Conservation (phyloP, 2,329 filamentous ascomycete genomes). For the Madurella mycetomatis region DNA sequence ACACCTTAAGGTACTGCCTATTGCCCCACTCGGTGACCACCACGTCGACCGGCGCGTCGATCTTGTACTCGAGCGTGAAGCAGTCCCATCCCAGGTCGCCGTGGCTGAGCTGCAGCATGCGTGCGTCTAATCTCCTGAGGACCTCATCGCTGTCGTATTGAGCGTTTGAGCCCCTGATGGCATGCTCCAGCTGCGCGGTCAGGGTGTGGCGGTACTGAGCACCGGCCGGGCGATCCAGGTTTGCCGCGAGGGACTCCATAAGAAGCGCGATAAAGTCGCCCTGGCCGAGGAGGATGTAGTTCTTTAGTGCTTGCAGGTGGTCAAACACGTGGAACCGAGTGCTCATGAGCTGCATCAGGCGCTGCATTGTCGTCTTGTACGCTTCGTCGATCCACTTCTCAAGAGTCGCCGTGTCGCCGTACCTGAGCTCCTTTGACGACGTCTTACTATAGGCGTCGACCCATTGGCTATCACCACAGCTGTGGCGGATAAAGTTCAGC, state of each 20-base stretch:
- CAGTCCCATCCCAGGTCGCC: conserved; percentile 99
- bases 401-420: conserved; percentile 87
- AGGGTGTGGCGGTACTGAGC: conserved; percentile 94
- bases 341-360: conserved; percentile 88
- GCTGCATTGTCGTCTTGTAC: conserved; percentile 96
- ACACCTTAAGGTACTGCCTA: conserved; percentile 95
- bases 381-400: conserved; percentile 94
- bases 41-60: conserved; percentile 92
- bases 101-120: conserved; percentile 94
- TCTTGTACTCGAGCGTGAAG: conserved; percentile 98
- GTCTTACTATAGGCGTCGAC: conserved; percentile 93
- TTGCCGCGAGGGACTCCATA: conserved; percentile 92
- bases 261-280: conserved; percentile 95
- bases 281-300: conserved; percentile 89
- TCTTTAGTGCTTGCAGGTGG: conserved; percentile 86
- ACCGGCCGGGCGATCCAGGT: conserved; percentile 91
- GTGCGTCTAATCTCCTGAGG: conserved; percentile 85
- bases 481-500: conserved; percentile 95
- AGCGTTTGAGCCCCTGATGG: conserved; percentile 93
- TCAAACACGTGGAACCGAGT: conserved; percentile 93
- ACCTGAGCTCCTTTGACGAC: conserved; percentile 84
- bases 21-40: conserved; percentile 95
- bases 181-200: conserved; percentile 96
- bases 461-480: conserved; percentile 90
- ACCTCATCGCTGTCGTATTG: conserved; percentile 94